Evolutionary conservation across 768 basidiomycete species (phyloP).

Genomic region (Heimioporus sp.): DNA sequence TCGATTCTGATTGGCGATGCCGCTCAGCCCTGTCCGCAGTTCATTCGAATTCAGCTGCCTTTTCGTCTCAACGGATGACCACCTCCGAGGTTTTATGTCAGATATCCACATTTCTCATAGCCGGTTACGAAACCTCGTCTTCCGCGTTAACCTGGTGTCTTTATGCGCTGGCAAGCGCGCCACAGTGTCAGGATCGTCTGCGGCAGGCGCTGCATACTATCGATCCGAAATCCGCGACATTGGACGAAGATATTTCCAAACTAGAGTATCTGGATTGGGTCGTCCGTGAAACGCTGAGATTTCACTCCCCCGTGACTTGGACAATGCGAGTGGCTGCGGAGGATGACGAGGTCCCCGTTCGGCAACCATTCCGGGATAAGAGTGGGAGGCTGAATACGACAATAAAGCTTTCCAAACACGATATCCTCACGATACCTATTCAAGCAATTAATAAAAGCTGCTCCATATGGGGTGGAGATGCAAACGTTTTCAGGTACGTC

Average conservation of each 20-base stretch:
- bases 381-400: slow-evolving; percentile 28
- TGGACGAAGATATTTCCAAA: slow-evolving; percentile 32
- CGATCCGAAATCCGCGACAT: slow-evolving; percentile 9
- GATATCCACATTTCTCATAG: slow-evolving; percentile 62
- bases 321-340: slow-evolving; percentile 54
- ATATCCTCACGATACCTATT: slow-evolving; percentile 59
- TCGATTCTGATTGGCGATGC: slow-evolving; percentile 1
- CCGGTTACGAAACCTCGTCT: slow-evolving; percentile 64
- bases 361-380: slow-evolving; percentile 31
- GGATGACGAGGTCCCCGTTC: slow-evolving; percentile 53
- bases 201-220: slow-evolving; percentile 42
- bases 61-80: slow-evolving; percentile 48
- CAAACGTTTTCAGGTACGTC: slow-evolving; percentile 54
- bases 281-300: slow-evolving; percentile 53
- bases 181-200: slow-evolving; percentile 44
- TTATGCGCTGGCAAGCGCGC: slow-evolving; percentile 50
- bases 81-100: slow-evolving; percentile 59
- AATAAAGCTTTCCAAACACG: slow-evolving; percentile 45
- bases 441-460: slow-evolving; percentile 55
- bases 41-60: slow-evolving; percentile 51
- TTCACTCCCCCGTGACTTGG: slow-evolving; percentile 56
- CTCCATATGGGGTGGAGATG: slow-evolving; percentile 65
- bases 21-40: slow-evolving; percentile 37
- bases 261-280: slow-evolving; percentile 61
- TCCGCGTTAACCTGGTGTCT: slow-evolving; percentile 62